Evolutionary conservation across 257 asterid species (phyloP), one percentile per base, ranked within the genome.

Genomic region (Echites panduratus): DNA sequence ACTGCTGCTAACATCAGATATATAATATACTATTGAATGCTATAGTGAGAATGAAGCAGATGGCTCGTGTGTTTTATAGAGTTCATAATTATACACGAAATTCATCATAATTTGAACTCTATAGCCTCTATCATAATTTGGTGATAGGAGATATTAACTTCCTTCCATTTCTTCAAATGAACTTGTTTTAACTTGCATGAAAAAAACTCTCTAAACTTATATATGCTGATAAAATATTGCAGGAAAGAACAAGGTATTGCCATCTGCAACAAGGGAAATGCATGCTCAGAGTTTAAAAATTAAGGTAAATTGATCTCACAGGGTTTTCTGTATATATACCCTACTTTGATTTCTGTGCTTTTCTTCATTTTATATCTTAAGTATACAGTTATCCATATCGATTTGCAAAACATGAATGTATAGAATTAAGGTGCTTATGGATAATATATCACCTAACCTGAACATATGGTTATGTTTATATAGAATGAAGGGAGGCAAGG

Each of bases 401-500:
- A 32, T 32, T 32, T 32, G 38, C 38, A 32, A 32, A 32, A 32
- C 38, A 3, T 32, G 38, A 32, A 32, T 32, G 38, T 32, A 32
- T 32, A 32, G 38, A 32, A 32, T 32, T 32, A 32, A 32, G 64
- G 64, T 3, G 7, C 40, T 4, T 14, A 29, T 11, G 16, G 16
- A 44, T 17, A 9, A 29, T n/a, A 26, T n/a, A n/a, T n/a, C n/a
- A 74, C 53, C 61, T 59, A 44, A 59, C 29, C 10, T 54, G 9
- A 8, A 22, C 29, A 32, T 32, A 41, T 9, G 41, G 16, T n/a
- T n/a, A 66, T 57, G 56, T 43, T 16, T 49, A 29, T 32, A 38
- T 61, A 78, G 82, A 70, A 40, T 5, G 56, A 64, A 44, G 72
- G 73, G 79, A 84, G 81, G 72, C 66, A 53, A 75, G 84, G 48